Conservation (phyloP, 2,329 filamentous ascomycete species). For the Ophiostoma quercus region DNA sequence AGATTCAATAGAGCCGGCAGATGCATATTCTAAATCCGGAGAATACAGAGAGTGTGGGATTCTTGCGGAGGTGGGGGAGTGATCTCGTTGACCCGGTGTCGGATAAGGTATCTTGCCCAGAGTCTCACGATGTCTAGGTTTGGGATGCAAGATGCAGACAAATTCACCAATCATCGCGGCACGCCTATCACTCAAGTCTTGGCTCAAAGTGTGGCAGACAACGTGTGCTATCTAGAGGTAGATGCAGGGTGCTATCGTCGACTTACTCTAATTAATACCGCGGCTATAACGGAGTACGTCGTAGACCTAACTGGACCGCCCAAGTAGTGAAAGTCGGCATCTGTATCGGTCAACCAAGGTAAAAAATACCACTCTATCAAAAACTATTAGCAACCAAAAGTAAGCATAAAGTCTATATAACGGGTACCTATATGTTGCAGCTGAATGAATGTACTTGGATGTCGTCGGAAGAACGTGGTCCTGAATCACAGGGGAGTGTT, state of each 20-base stretch:
- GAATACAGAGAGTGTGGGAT: background rate
- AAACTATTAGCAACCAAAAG: background rate
- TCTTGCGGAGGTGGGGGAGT: constrained; percentile 1
- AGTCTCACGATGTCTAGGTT: background rate
- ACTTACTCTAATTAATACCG: background rate
- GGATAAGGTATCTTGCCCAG: background rate
- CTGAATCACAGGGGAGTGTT: background rate
- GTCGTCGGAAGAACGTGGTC: background rate
- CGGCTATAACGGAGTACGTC: constrained; percentile 1
- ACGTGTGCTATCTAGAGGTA: background rate
- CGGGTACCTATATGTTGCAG: background rate
- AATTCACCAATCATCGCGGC: background rate
- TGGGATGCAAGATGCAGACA: background rate
- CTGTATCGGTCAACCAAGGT: background rate
- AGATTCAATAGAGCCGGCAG: background rate
- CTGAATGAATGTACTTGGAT: background rate
- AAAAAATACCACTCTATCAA: background rate
- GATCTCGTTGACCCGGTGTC: constrained; percentile 7
- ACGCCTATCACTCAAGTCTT: background rate
- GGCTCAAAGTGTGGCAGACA: background rate
- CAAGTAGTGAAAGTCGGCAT: background rate
- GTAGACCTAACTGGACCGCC: background rate
- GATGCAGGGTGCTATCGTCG: background rate
- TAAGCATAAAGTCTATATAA: constrained; percentile 13
- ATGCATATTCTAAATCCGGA: background rate